Percentiles rank a stretch among this genome's conserved stretches.
These are phyloP conservation scores for Annulohypoxylon truncatum DNA, from an alignment of 2,329 filamentous ascomycete species.

Conservation along the genomic window DNA sequence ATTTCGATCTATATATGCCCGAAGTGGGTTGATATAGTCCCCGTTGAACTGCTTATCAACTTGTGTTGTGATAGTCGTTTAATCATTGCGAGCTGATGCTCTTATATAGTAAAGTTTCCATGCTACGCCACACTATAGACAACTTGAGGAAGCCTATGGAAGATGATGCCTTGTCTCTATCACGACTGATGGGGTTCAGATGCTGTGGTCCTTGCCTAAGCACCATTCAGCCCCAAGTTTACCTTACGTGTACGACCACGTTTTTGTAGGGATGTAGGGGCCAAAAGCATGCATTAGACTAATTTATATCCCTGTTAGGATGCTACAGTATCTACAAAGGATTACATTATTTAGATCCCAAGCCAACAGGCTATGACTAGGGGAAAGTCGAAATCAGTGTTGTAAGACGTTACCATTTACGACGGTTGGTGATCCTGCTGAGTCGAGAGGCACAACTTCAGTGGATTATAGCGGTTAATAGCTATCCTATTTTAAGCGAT, in stretches of 20 bases:
- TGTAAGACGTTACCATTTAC: neutral
- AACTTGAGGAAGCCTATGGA: neutral
- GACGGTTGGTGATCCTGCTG: neutral
- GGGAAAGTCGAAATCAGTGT: neutral
- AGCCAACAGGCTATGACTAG: neutral
- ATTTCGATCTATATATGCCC: neutral
- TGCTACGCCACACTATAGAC: neutral
- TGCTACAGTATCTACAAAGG: neutral
- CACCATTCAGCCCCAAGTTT: conserved; percentile 2
- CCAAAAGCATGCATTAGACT: neutral
- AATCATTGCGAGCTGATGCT: neutral
- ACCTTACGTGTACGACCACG: neutral
- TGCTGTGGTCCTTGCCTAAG: neutral
- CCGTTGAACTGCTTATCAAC: neutral
- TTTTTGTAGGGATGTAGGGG: neutral
- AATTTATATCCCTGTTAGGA: neutral
- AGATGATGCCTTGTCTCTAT: neutral
- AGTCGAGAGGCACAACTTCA: neutral
- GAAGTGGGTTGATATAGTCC: neutral
- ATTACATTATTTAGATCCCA: neutral
- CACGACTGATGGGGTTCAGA: neutral
- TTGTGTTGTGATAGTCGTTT: neutral
- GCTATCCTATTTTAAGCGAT: conserved; percentile 1
- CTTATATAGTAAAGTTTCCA: neutral
- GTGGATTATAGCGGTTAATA: neutral